These are phyloP conservation scores for Pseudofabraea citricarpa DNA, from an alignment of 2,329 filamentous ascomycete species.

Conservation along the genomic window DNA sequence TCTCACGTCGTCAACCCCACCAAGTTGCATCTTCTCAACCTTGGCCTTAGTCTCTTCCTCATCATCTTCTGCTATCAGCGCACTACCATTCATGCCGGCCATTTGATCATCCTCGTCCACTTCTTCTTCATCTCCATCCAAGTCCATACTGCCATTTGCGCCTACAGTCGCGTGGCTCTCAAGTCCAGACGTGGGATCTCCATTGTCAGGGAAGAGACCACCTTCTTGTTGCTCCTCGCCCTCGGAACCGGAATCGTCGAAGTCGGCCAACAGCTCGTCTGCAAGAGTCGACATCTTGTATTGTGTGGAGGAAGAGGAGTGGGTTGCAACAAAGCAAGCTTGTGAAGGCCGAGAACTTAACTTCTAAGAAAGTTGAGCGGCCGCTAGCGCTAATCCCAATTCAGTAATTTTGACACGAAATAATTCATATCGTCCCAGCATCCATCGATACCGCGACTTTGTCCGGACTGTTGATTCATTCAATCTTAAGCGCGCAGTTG, in stretches of 20 bases:
- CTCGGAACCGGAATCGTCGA: slow-evolving; percentile 80
- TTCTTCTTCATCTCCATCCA: slow-evolving; percentile 57
- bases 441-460: too few relatives aligned
- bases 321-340: neutral
- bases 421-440: neutral
- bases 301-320: neutral
- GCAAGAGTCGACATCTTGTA: slow-evolving; percentile 77
- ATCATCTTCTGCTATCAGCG: slow-evolving; percentile 50
- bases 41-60: slow-evolving; percentile 70
- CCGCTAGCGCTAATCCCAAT: slow-evolving; percentile 10
- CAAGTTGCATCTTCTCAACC: slow-evolving; percentile 78
- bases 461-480: too few relatives aligned
- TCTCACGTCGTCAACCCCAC: slow-evolving; percentile 69
- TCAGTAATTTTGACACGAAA: neutral
- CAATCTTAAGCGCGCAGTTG: too few relatives aligned
- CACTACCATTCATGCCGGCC: slow-evolving; percentile 36
- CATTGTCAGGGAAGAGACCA: slow-evolving; percentile 35
- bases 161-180: slow-evolving; percentile 27
- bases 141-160: slow-evolving; percentile 44
- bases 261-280: slow-evolving; percentile 88
- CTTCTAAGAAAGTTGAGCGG: slow-evolving; percentile 7
- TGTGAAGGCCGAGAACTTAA: slow-evolving; percentile 3
- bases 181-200: slow-evolving; percentile 32
- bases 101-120: slow-evolving; percentile 57
- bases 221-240: slow-evolving; percentile 56